These are phyloP conservation scores for Triangularia verruculosa DNA, from an alignment of 2,329 filamentous ascomycete species.

Conservation along the genomic window DNA sequence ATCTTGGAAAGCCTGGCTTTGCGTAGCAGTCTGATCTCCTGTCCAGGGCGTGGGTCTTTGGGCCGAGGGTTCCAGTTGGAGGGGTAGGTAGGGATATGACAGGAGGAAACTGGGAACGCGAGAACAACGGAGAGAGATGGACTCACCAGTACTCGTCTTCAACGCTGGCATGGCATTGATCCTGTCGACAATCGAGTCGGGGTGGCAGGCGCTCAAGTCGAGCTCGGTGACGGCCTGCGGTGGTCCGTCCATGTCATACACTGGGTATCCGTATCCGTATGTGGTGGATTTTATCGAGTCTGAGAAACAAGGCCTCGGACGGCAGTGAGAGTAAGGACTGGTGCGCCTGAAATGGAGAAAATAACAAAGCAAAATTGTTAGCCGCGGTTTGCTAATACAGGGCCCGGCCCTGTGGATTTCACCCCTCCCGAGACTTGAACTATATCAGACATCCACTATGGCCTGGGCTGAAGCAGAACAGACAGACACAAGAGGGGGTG, in stretches of 20 bases:
- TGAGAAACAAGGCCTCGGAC: conserved; percentile 11
- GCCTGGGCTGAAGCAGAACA: conserved; percentile 20
- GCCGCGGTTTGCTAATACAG: conserved; percentile 7
- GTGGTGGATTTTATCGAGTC: conserved; percentile 6
- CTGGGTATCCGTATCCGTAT: conserved; percentile 3
- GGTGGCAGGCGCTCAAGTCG: conserved; percentile 47
- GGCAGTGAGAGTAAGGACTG: conserved; percentile 15
- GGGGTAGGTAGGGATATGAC: background rate
- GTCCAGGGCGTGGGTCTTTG: too few relatives aligned
- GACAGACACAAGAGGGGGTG: conserved; percentile 13
- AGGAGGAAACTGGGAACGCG: background rate
- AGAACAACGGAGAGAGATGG: background rate
- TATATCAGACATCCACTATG: conserved; percentile 17
- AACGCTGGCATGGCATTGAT: conserved; percentile 57
- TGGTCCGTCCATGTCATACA: conserved; percentile 33
- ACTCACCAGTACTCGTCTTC: conserved; percentile 60
- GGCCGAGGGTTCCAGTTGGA: background rate
- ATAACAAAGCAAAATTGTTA: conserved; percentile 7
- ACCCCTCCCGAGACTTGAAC: background rate
- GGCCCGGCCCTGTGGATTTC: conserved; percentile 10
- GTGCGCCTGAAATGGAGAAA: conserved; percentile 13
- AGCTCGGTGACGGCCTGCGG: conserved; percentile 46
- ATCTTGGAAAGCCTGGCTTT: too few relatives aligned
- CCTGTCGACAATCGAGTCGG: conserved; percentile 50
- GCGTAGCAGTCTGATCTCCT: too few relatives aligned